These are phyloP conservation scores for Malus hybrid DNA, from an alignment of 331 rosid genomes.

Conservation along the genomic window DNA sequence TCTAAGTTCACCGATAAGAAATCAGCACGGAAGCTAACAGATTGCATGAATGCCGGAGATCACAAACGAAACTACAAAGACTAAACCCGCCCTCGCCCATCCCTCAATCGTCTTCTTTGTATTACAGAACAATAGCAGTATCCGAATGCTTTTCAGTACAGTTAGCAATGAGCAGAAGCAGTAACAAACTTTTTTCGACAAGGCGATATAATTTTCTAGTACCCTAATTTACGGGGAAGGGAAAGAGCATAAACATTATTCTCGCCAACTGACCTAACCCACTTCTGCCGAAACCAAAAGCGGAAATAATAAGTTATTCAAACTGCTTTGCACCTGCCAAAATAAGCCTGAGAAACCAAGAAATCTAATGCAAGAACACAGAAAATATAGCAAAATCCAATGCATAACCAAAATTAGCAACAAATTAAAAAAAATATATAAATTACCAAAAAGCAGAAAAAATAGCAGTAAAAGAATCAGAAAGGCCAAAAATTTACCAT, in stretches of 20 bases:
- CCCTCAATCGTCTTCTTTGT: neutral
- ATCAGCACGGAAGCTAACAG: neutral
- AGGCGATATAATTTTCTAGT: no score
- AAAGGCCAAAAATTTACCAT: conserved; percentile 39
- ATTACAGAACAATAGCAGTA: neutral
- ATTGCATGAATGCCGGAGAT: neutral
- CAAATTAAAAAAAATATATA: neutral
- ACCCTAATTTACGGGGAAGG: no score
- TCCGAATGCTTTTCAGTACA: neutral
- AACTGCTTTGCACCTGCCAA: neutral
- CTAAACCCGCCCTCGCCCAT: neutral
- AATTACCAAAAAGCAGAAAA: neutral
- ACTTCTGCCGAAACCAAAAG: no score
- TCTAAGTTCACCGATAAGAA: neutral
- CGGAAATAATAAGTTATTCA: no score
- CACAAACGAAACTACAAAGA: neutral
- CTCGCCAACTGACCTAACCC: no score
- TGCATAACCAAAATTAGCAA: neutral
- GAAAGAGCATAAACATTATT: no score
- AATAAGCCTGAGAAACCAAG: neutral
- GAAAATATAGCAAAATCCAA: neutral
- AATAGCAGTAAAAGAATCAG: neutral
- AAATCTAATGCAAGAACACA: neutral
- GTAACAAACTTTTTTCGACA: neutral
- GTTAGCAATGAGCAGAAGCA: neutral